Conservation (phyloP, 306 rosid species). For the Acacia crassicarpa region DNA sequence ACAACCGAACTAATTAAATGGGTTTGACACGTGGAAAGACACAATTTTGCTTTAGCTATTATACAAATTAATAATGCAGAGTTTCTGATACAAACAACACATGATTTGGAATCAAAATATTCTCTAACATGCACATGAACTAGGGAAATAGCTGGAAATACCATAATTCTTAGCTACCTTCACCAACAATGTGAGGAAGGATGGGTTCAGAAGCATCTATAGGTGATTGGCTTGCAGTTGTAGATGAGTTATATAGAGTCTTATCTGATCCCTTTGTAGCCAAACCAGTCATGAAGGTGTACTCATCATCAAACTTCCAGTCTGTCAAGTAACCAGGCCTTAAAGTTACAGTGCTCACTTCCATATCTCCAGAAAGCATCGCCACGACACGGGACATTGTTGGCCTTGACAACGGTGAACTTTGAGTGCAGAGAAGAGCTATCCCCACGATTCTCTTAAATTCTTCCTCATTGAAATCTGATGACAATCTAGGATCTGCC, state of each 20-base stretch:
- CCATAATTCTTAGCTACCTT: slow-evolving; percentile 23
- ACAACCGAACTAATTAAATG: too few species aligned
- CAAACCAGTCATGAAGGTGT: slow-evolving; percentile 21
- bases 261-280: slow-evolving; percentile 33
- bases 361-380: slow-evolving; percentile 69
- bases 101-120: too few species aligned
- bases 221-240: slow-evolving; percentile 30
- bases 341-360: slow-evolving; percentile 50
- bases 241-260: slow-evolving; percentile 31
- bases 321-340: slow-evolving; percentile 70
- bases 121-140: too few species aligned
- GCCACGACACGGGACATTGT: slow-evolving; percentile 74
- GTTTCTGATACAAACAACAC: too few species aligned
- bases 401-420: slow-evolving; percentile 58
- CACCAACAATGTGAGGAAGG: neutral
- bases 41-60: too few species aligned
- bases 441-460: slow-evolving; percentile 46
- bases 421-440: slow-evolving; percentile 63
- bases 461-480: slow-evolving; percentile 50
- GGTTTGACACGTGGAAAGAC: too few species aligned
- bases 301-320: slow-evolving; percentile 58
- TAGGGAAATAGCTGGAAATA: neutral
- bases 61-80: too few species aligned
- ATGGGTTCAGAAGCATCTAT: neutral
- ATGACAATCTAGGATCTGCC: slow-evolving; percentile 47